These are phyloP conservation scores for Fomitopsis pulvina DNA, from an alignment of 768 basidiomycete genomes.

Conservation along the genomic window DNA sequence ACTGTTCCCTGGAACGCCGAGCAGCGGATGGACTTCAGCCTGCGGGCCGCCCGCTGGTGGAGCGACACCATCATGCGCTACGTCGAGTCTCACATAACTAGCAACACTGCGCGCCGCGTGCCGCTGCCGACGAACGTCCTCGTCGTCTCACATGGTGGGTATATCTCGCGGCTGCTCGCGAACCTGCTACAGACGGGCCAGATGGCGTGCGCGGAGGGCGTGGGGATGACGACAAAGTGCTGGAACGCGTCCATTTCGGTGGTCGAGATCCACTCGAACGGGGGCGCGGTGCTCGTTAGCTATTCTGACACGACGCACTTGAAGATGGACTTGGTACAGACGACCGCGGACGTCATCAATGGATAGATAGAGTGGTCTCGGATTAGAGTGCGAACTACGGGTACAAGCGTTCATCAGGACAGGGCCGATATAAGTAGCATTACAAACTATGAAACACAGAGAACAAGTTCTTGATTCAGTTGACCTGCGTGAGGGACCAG, in stretches of 20 bases:
- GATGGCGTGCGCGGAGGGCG: slow-evolving; percentile 28
- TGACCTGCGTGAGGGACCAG: too few relatives aligned
- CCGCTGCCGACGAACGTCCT: slow-evolving; percentile 38
- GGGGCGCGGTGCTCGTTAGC: slow-evolving; percentile 37
- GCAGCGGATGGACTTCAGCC: slow-evolving; percentile 30
- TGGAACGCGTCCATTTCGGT: slow-evolving; percentile 53
- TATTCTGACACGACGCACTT: slow-evolving; percentile 57
- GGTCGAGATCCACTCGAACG: slow-evolving; percentile 41
- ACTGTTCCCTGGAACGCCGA: slow-evolving; percentile 27
- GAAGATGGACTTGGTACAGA: slow-evolving; percentile 28
- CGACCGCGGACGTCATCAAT: slow-evolving; percentile 42
- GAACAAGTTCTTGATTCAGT: too few relatives aligned
- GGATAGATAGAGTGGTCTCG: neutral
- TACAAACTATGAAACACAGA: too few relatives aligned
- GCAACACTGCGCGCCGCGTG: slow-evolving; percentile 6
- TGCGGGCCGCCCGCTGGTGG: slow-evolving; percentile 63
- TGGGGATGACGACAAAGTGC: slow-evolving; percentile 28
- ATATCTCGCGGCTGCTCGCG: slow-evolving; percentile 48
- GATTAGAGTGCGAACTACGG: neutral
- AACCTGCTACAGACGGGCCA: slow-evolving; percentile 37
- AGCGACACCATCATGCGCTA: slow-evolving; percentile 33
- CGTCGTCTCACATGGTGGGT: slow-evolving; percentile 61
- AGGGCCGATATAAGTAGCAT: too few relatives aligned
- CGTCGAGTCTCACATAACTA: slow-evolving; percentile 5
- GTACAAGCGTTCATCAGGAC: too few relatives aligned